These are phyloP conservation scores for Alternaria tenuissima DNA, from an alignment of 2,329 filamentous ascomycete species.

Conservation along the genomic window DNA sequence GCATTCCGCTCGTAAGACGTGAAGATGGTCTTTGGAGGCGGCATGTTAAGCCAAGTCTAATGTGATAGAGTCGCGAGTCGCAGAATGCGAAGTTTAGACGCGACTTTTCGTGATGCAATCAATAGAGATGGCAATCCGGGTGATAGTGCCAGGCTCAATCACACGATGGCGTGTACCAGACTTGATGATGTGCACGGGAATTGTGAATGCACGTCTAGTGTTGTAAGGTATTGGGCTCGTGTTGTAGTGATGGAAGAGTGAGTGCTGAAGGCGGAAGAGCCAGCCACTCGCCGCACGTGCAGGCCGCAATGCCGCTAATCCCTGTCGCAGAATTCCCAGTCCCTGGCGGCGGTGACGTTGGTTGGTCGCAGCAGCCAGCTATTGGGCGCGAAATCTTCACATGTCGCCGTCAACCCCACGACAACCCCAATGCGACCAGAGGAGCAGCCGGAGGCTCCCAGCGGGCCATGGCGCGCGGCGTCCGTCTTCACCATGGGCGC, in stretches of 20 bases:
- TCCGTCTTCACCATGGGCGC: slow-evolving; percentile 79
- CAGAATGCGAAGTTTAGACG: background rate
- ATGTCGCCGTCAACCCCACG: slow-evolving; percentile 21
- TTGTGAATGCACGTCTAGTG: background rate
- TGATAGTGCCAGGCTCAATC: background rate
- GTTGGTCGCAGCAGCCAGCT: slow-evolving; percentile 14
- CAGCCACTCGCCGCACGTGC: slow-evolving; percentile 19
- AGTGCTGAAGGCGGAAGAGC: slow-evolving; percentile 5
- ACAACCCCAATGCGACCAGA: slow-evolving; percentile 51
- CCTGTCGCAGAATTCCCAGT: slow-evolving; percentile 28
- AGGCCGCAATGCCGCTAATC: slow-evolving; percentile 16
- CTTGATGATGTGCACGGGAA: background rate
- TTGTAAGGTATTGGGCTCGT: background rate
- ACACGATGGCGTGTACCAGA: background rate
- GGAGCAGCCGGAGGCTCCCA: slow-evolving; percentile 62
- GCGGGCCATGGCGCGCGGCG: slow-evolving; percentile 73
- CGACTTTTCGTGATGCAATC: slow-evolving; percentile 5
- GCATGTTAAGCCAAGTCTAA: slow-evolving; percentile 23
- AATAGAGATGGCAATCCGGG: background rate
- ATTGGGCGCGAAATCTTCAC: slow-evolving; percentile 26
- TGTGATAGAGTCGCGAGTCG: background rate
- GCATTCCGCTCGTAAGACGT: slow-evolving; percentile 88
- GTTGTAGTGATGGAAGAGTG: slow-evolving; percentile 3
- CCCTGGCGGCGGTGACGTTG: slow-evolving; percentile 29
- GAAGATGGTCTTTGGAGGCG: slow-evolving; percentile 69